phyloP scores from a whole-genome alignment of 2,329 filamentous ascomycete species.

The Ceratocystis harringtonii region DNA sequence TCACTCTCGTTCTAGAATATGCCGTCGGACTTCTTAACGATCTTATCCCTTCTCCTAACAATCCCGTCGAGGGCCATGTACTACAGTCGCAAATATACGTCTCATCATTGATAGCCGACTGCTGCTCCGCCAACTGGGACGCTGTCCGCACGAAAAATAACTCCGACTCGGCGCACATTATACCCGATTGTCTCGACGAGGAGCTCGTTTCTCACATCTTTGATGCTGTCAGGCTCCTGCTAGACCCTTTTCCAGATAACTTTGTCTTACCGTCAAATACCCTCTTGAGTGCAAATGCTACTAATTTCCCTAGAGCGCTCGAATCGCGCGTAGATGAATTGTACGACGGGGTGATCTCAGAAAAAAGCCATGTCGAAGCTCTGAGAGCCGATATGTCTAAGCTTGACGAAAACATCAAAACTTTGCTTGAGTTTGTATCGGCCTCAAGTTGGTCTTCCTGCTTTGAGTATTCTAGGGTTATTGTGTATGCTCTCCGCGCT shows the following conservation, averaged over 20 bases:
- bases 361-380: conserved; percentile 10
- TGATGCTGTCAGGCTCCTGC: conserved; percentile 40
- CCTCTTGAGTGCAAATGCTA: conserved; percentile 30
- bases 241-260: conserved; percentile 43
- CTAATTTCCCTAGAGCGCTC: conserved; percentile 10
- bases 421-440: conserved; percentile 47
- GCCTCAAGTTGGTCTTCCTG: conserved; percentile 47
- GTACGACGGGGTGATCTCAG: conserved; percentile 11
- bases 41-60: conserved; percentile 37
- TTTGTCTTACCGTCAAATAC: conserved; percentile 41
- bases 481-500: conserved; percentile 35
- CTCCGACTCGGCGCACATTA: conserved; percentile 15
- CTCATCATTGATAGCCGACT: conserved; percentile 48
- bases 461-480: conserved; percentile 42
- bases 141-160: conserved; percentile 25
- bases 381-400: conserved; percentile 21
- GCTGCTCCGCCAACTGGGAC: conserved; percentile 47
- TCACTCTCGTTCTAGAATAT: conserved; percentile 40
- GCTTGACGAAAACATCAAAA: conserved; percentile 40
- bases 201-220: conserved; percentile 40
- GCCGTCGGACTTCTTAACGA: conserved; percentile 45
- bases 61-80: conserved; percentile 37
- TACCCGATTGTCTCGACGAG: conserved; percentile 32
- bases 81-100: conserved; percentile 50
- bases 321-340: conserved; percentile 13